Base-by-base conservation (phyloP, 2,329 filamentous ascomycete species). In the Xylaria sp. region DNA sequence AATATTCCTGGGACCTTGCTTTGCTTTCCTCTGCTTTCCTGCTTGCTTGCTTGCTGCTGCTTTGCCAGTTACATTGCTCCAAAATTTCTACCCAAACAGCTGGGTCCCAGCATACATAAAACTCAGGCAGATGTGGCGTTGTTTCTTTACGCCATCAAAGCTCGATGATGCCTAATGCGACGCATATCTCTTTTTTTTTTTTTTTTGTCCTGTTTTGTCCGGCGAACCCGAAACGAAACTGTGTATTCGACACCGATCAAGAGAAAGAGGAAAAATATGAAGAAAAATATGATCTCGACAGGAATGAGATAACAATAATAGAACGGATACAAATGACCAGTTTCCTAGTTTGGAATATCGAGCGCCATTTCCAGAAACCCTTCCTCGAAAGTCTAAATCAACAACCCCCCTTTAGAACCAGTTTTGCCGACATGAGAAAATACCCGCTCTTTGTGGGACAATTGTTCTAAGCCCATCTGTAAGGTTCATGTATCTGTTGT, bases 301-400 rank as follows among this genome's bases (percentile, higher is more conserved):
- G 10, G 39, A 25, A 41, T 7, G 12, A 23, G 18, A 34, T 37
- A 48, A 23, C 63, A 59, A 10, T 46, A 8, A 48, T 57, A 65
- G 65, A 70, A 63, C 70, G 46, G 61, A 70, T 74, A 74, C 67
- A 73, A 76, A 74, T 69, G 70, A 75, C 69, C 70, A 56, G 68
- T 70, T 73, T 71, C 69, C 69, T 70, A 71, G 57, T 72, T 61
- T 68, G 46, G 66, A 37, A 63, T 60, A 65, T 66, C 66, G 25
- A 62, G 71, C 56, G 66, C 66, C 56, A 65, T 65, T 64, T 69
- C 70, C 62, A 60, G 52, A 20, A 70, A 32, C 59, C 58, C 65
- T 63, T 65, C 55, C 64, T 61, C 63, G 48, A 46, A 64, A 63
- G 34, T 63, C 66, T 70, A 41, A 72, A 67, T 48, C 71, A 18